A percentile compares a stretch with the other conserved stretches of the same genome.
These are phyloP conservation scores for Corynascus novoguineensis DNA, from an alignment of 495 filamentous ascomycete species.

Conservation along the genomic window DNA sequence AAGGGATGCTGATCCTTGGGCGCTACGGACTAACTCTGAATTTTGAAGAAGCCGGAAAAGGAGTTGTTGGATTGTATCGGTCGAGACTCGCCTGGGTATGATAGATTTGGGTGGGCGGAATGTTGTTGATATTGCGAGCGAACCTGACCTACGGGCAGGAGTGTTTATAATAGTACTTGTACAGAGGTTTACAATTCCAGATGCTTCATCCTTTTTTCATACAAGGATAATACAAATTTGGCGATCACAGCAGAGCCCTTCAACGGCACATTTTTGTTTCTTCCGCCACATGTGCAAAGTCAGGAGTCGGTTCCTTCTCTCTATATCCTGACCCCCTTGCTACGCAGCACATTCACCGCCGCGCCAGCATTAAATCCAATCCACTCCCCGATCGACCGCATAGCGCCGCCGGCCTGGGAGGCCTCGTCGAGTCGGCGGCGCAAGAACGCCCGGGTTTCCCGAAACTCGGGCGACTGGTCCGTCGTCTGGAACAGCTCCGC, in stretches of 20 bases:
- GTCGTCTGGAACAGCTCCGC: conserved; percentile 91
- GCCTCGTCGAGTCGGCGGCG: conserved; percentile 69
- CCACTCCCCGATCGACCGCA: conserved; percentile 65
- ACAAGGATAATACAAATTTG: not conserved
- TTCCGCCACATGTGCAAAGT: not conserved
- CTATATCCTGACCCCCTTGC: conserved; percentile 57
- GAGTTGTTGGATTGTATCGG: conserved; percentile 3
- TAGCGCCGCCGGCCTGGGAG: conserved; percentile 48
- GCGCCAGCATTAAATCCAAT: conserved; percentile 68
- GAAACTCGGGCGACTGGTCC: conserved; percentile 60
- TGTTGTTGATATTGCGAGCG: not conserved
- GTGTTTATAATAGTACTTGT: not conserved
- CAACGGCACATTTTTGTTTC: not conserved
- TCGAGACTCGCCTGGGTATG: not conserved
- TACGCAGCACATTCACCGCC: conserved; percentile 56
- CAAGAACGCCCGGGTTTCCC: conserved; percentile 74
- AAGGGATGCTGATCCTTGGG: not conserved
- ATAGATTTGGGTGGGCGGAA: not conserved
- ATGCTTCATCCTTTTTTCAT: not conserved
- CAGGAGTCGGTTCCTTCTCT: not conserved
- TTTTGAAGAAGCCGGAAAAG: not conserved
- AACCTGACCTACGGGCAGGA: not conserved
- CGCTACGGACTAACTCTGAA: not conserved
- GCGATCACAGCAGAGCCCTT: not conserved
- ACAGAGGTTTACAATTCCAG: not conserved